Percentiles rank a stretch among this genome's conserved stretches.
Conservation (phyloP, 495 filamentous ascomycete genomes). For the Penicillium ochrochloron region DNA sequence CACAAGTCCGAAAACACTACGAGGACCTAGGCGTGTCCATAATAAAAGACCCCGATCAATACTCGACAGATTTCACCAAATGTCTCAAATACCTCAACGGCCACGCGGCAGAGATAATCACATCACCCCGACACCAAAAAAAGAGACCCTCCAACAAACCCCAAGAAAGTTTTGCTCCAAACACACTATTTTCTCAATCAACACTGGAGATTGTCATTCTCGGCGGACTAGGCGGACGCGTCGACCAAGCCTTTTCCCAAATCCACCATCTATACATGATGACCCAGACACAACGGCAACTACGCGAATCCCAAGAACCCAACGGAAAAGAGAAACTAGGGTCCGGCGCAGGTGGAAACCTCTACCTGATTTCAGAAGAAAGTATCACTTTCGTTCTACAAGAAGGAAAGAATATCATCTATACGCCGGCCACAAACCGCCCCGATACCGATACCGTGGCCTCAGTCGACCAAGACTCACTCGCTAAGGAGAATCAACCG, state of each 20-base stretch:
- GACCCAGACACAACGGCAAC: constrained; percentile 30
- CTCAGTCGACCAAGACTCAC: not conserved
- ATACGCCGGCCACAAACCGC: constrained; percentile 55
- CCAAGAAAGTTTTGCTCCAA: constrained; percentile 10
- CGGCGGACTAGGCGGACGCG: constrained; percentile 85
- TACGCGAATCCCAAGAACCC: constrained; percentile 18
- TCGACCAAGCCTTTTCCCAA: constrained; percentile 89
- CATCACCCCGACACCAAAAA: constrained; percentile 22
- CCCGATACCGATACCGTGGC: constrained; percentile 8
- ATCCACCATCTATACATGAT: constrained; percentile 73
- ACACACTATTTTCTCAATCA: not conserved
- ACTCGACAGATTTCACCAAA: constrained; percentile 84
- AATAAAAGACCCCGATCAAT: constrained; percentile 72
- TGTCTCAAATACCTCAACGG: constrained; percentile 66
- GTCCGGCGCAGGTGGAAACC: constrained; percentile 32
- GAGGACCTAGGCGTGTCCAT: constrained; percentile 55
- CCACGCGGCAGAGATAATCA: constrained; percentile 36
- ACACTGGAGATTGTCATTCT: constrained; percentile 64
- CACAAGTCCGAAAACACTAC: constrained; percentile 65
- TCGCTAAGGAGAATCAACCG: not conserved
- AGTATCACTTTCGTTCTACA: constrained; percentile 81
- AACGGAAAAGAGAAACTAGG: not conserved
- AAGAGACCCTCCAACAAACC: constrained; percentile 4
- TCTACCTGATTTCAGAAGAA: constrained; percentile 78
- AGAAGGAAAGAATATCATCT: constrained; percentile 67